A percentile compares a stretch with the other conserved stretches of the same genome.
These are phyloP conservation scores for Xylariaceae sp. DNA, from an alignment of 2,329 filamentous ascomycete species.

Conservation along the genomic window DNA sequence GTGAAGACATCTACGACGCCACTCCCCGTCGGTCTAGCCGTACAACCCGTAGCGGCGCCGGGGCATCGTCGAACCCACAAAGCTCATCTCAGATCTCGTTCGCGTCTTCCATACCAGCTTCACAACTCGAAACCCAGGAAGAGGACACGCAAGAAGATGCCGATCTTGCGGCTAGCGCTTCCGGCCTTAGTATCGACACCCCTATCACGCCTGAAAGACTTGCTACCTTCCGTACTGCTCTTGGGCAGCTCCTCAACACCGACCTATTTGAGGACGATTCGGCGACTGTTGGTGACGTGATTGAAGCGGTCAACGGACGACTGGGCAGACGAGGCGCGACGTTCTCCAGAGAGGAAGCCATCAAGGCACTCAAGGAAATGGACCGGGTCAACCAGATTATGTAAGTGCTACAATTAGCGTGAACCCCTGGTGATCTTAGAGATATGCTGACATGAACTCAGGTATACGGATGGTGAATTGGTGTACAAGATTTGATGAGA, in stretches of 20 bases:
- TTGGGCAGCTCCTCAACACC: constrained; percentile 79
- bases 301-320: constrained; percentile 72
- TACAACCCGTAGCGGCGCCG: constrained; percentile 33
- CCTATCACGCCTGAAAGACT: constrained; percentile 60
- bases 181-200: constrained; percentile 34
- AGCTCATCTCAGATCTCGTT: constrained; percentile 52
- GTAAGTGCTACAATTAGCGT: constrained; percentile 48
- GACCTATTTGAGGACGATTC: constrained; percentile 83
- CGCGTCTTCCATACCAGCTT: constrained; percentile 74
- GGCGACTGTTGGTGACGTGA: constrained; percentile 67
- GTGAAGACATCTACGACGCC: constrained; percentile 43
- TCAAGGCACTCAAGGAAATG: constrained; percentile 72
- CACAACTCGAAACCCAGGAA: constrained; percentile 53
- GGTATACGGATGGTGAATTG: constrained; percentile 32
- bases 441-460: constrained; percentile 19
- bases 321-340: constrained; percentile 50
- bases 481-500: constrained; percentile 29
- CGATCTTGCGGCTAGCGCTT: constrained; percentile 29
- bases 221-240: constrained; percentile 67
- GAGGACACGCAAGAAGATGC: constrained; percentile 39
- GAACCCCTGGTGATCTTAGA: neutral
- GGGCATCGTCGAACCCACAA: constrained; percentile 32
- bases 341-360: constrained; percentile 68
- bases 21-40: constrained; percentile 40
- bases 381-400: constrained; percentile 85